Conservation (phyloP, 2,329 filamentous ascomycete species). For the Rhexocercosporidium sp. region DNA sequence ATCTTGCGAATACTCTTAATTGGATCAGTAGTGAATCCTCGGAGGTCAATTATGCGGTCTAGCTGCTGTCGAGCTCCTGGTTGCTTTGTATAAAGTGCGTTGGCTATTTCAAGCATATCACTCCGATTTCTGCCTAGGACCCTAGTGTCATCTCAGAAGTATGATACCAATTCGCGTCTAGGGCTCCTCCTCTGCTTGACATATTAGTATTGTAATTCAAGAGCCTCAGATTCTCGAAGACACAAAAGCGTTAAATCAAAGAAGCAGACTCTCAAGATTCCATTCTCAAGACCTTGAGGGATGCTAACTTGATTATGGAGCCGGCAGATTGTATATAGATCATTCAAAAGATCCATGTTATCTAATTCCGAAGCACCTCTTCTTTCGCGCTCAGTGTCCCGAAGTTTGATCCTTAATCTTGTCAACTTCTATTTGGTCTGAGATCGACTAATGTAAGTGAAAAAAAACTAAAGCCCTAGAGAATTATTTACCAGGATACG, state of each 20-base stretch:
- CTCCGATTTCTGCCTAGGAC: not conserved
- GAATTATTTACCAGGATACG: too few relatives aligned
- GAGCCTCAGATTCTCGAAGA: not conserved
- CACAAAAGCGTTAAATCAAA: not conserved
- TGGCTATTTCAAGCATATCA: not conserved
- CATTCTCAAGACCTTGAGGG: not conserved
- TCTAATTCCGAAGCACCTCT: not conserved
- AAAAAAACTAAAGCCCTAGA: too few relatives aligned
- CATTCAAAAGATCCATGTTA: not conserved
- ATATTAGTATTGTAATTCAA: not conserved
- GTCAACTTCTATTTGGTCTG: not conserved
- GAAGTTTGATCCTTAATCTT: not conserved
- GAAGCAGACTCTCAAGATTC: not conserved
- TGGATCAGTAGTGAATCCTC: not conserved
- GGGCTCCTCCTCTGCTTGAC: not conserved
- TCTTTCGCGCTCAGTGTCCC: not conserved
- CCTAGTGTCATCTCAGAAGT: not conserved
- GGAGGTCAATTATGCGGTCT: not conserved
- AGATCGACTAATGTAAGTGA: too few relatives aligned
- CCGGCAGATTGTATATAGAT: not conserved
- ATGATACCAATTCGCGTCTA: not conserved
- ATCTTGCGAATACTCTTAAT: not conserved
- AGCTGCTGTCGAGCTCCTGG: not conserved
- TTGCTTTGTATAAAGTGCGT: not conserved
- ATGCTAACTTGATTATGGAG: not conserved